phyloP scores from a whole-genome alignment of 1,284 basidiomycete genomes.

The Puccinia triticina region DNA sequence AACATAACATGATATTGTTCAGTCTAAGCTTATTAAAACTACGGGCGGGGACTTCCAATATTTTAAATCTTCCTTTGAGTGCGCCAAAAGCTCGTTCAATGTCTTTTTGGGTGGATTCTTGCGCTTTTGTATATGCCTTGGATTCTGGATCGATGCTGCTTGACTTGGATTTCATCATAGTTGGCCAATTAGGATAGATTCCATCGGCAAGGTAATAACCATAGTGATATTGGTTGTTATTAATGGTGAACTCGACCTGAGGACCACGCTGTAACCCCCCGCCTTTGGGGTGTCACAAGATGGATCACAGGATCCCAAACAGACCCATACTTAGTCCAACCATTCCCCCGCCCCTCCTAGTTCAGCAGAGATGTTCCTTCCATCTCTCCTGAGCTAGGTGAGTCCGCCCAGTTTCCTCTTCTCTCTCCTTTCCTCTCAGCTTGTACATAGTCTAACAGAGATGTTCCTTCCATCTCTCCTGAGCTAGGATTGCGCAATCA shows the following conservation, averaged over 20 bases:
- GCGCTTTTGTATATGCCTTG: background rate
- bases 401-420: too few species aligned
- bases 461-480: too few species aligned
- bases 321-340: too few species aligned
- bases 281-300: too few species aligned
- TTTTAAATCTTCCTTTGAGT: conserved; percentile 12
- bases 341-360: too few species aligned
- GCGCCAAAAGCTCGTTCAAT: background rate
- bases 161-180: background rate
- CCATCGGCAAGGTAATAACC: conserved; percentile 36
- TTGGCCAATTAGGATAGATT: too few species aligned
- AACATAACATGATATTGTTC: background rate
- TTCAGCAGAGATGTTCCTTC: too few species aligned
- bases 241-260: conserved; percentile 11
- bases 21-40: background rate
- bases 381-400: too few species aligned
- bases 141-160: background rate
- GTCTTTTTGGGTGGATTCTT: background rate
- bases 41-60: background rate
- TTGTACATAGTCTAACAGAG: too few species aligned
- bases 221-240: conserved; percentile 27
- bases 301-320: too few species aligned
- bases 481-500: too few species aligned
- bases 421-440: too few species aligned
- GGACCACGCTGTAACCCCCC: background rate